phyloP scores from a whole-genome alignment of 1,139 yeast species.

The Dujonia santamariae region DNA sequence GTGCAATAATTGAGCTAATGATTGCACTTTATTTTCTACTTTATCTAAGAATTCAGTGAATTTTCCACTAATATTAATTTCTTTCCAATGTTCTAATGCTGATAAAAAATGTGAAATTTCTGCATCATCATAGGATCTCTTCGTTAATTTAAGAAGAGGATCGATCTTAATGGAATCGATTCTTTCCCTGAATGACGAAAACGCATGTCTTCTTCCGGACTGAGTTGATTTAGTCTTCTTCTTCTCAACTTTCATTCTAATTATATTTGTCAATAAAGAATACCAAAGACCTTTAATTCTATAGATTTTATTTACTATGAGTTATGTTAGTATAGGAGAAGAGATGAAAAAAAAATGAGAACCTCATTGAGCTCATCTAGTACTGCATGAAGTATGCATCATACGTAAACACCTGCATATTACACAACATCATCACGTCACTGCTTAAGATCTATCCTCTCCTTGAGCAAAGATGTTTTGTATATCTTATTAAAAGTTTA shows the following conservation, averaged over 20 bases:
- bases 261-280: too few species aligned
- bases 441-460: too few species aligned
- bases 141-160: slow-evolving; percentile 63
- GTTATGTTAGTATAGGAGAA: too few species aligned
- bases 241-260: slow-evolving; percentile 15
- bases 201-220: slow-evolving; percentile 60
- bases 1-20: slow-evolving; percentile 77
- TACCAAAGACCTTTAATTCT: too few species aligned
- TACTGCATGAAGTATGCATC: too few species aligned
- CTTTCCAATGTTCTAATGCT: slow-evolving; percentile 83
- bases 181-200: slow-evolving; percentile 75
- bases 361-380: too few species aligned
- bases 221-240: slow-evolving; percentile 50
- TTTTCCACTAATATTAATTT: slow-evolving; percentile 72
- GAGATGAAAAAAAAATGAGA: too few species aligned
- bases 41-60: slow-evolving; percentile 64
- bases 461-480: too few species aligned
- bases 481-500: too few species aligned
- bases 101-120: slow-evolving; percentile 78
- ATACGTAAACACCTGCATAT: too few species aligned
- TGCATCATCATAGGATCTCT: slow-evolving; percentile 66
- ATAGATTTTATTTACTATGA: too few species aligned
- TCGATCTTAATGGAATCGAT: slow-evolving; percentile 84
- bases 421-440: too few species aligned
- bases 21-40: slow-evolving; percentile 55